Percentiles rank a stretch among this genome's conserved stretches.
phyloP scores from a whole-genome alignment of 2,329 filamentous ascomycete species.

The Orbilia quercus region DNA sequence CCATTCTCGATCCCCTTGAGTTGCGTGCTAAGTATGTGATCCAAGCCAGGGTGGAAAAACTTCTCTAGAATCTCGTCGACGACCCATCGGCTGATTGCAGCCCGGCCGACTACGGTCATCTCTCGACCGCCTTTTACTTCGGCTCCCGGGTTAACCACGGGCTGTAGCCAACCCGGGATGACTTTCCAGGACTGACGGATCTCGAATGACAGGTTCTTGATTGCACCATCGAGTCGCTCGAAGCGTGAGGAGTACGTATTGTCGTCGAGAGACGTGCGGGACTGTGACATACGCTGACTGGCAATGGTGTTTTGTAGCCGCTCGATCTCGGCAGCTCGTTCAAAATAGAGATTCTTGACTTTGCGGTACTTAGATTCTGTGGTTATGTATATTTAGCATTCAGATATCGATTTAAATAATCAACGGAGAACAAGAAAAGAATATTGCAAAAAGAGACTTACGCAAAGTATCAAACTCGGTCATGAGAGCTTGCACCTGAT shows the following conservation, averaged over 20 bases:
- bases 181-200: constrained; percentile 93
- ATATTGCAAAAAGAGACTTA: constrained; percentile 27
- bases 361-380: constrained; percentile 95
- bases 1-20: constrained; percentile 89
- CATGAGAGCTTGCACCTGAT: constrained; percentile 54
- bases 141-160: constrained; percentile 84
- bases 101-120: constrained; percentile 94
- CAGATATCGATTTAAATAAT: constrained; percentile 64
- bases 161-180: constrained; percentile 82
- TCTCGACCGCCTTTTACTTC: constrained; percentile 90
- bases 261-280: constrained; percentile 92
- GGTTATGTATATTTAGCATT: constrained; percentile 65
- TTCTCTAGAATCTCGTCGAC: constrained; percentile 90
- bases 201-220: constrained; percentile 94
- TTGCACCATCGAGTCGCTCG: constrained; percentile 88
- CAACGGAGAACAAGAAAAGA: too few relatives aligned
- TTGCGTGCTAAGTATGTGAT: constrained; percentile 77
- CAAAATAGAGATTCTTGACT: constrained; percentile 97
- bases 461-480: constrained; percentile 58
- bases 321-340: constrained; percentile 88
- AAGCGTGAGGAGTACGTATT: constrained; percentile 92
- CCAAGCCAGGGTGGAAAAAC: constrained; percentile 90
- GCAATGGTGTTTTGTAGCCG: constrained; percentile 97
- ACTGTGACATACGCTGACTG: constrained; percentile 93
- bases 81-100: constrained; percentile 88